These are phyloP conservation scores for Aspergillus puulaauensis DNA, from an alignment of 2,329 filamentous ascomycete species.

Conservation along the genomic window DNA sequence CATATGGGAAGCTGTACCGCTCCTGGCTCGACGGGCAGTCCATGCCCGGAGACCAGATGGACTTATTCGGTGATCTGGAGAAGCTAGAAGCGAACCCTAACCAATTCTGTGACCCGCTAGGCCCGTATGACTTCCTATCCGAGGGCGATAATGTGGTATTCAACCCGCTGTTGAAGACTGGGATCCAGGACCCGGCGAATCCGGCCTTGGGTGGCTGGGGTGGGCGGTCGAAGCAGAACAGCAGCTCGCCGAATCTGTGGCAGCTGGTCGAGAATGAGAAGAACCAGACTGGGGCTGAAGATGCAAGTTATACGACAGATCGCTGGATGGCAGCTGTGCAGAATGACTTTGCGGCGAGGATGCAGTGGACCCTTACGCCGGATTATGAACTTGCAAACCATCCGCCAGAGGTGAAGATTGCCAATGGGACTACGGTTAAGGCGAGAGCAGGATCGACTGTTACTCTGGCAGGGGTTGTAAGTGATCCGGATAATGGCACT, in stretches of 20 bases:
- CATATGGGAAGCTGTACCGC: not conserved
- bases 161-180: not conserved
- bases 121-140: not conserved
- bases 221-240: not conserved
- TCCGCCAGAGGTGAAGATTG: not conserved
- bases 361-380: constrained; percentile 3
- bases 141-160: constrained; percentile 5
- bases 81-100: not conserved
- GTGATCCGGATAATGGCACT: not conserved
- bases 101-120: not conserved
- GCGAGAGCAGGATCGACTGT: not conserved
- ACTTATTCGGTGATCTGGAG: not conserved
- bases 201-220: not conserved
- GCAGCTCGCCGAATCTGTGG: not conserved
- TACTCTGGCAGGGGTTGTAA: not conserved
- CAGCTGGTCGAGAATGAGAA: not conserved
- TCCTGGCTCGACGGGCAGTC: constrained; percentile 4
- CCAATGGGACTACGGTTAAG: not conserved
- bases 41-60: not conserved
- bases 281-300: not conserved
- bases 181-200: not conserved
- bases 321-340: constrained; percentile 1
- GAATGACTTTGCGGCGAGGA: constrained; percentile 6
- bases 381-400: not conserved
- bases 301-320: not conserved